These are phyloP conservation scores for Discostella pseudostelligera DNA, from an alignment of 108 stramenopile genomes.

Conservation along the genomic window DNA sequence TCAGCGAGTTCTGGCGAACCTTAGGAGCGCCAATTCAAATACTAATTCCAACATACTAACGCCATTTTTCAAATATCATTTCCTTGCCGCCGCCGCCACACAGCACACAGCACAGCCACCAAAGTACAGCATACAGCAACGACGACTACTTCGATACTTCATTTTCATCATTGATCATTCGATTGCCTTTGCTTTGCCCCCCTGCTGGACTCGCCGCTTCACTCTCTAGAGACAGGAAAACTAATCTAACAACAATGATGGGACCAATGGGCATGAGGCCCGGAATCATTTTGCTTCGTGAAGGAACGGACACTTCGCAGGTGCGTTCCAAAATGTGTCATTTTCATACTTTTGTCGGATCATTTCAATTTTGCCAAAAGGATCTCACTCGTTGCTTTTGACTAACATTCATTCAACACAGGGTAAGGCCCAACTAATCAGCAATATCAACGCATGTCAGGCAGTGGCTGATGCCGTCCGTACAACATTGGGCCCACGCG, in stretches of 20 bases:
- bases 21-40: no score
- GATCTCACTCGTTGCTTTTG: not conserved
- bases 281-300: constrained; percentile 96
- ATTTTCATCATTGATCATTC: no score
- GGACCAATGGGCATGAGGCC: constrained; percentile 69
- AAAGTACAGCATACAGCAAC: no score
- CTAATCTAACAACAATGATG: constrained; percentile 24
- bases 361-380: constrained; percentile 1
- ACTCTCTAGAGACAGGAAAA: not conserved
- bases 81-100: no score
- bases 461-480: constrained; percentile 95
- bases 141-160: no score
- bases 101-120: no score
- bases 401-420: constrained; percentile 29
- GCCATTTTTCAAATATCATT: no score
- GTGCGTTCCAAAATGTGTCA: constrained; percentile 38
- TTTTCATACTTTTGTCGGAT: not conserved
- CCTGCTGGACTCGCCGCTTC: not conserved
- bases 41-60: no score
- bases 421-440: constrained; percentile 97
- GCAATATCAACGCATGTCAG: constrained; percentile 99
- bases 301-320: constrained; percentile 98
- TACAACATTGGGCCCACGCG: constrained; percentile 98
- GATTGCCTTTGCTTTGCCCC: no score
- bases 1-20: no score